Conservation (phyloP, 73 alveolate genomes). For the Paramecium pentaurelia region DNA sequence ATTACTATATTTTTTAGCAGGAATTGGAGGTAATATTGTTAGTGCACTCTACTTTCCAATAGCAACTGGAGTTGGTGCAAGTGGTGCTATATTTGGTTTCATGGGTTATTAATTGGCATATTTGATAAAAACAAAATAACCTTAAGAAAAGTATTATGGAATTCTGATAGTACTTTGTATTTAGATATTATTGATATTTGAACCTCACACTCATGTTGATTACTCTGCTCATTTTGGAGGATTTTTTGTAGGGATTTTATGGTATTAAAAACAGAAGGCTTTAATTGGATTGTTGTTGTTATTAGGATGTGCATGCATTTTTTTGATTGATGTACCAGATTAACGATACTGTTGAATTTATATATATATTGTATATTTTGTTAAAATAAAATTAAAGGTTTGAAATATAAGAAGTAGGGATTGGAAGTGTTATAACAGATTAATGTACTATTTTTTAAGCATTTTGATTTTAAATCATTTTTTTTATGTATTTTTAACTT, state of each 20-base stretch:
- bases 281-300: neutral
- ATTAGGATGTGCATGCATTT: neutral
- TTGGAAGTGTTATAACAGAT: neutral
- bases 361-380: neutral
- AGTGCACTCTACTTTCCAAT: neutral
- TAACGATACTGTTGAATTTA: neutral
- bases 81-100: slow-evolving; percentile 43
- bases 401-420: neutral
- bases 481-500: slow-evolving; percentile 34
- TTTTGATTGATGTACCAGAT: neutral
- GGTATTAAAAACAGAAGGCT: neutral
- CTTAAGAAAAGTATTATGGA: neutral
- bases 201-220: slow-evolving; percentile 35
- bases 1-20: neutral
- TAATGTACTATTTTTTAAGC: neutral
- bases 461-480: neutral
- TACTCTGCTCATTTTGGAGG: slow-evolving; percentile 25
- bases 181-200: neutral
- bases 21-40: neutral
- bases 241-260: neutral
- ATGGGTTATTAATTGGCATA: neutral
- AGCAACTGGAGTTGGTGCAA: slow-evolving; percentile 12
- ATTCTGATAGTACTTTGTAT: neutral
- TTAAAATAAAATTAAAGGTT: neutral
- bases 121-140: neutral